Evolutionary conservation across 768 basidiomycete genomes (phyloP).

Genomic region (Boletus rex-veris): DNA sequence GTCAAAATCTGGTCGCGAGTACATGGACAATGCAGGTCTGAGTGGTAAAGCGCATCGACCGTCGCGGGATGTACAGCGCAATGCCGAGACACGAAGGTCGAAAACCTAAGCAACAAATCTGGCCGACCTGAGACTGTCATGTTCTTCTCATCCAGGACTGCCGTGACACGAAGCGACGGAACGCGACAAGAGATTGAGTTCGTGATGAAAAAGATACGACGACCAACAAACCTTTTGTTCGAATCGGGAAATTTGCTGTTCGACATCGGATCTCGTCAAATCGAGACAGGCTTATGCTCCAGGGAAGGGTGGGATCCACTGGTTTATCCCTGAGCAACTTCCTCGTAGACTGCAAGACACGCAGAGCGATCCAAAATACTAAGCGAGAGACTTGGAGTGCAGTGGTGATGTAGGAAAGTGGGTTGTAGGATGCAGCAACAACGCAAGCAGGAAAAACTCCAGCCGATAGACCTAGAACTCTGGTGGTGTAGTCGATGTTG

Average conservation of each 20-base stretch:
- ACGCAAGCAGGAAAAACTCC: slow-evolving; percentile 54
- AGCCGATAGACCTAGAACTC: slow-evolving; percentile 54
- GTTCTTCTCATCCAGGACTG: slow-evolving; percentile 44
- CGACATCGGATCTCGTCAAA: slow-evolving; percentile 22
- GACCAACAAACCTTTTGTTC: slow-evolving; percentile 17
- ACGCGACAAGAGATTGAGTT: slow-evolving; percentile 7
- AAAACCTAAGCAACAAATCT: slow-evolving; percentile 44
- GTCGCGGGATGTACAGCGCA: slow-evolving; percentile 42
- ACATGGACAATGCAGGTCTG: slow-evolving; percentile 14
- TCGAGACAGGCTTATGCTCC: slow-evolving; percentile 44
- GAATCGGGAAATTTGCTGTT: slow-evolving; percentile 26
- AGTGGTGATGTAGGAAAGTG: slow-evolving; percentile 40
- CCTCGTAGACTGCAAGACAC: slow-evolving; percentile 35
- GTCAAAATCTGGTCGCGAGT: slow-evolving; percentile 40
- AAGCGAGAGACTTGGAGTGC: slow-evolving; percentile 49
- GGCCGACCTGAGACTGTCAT: slow-evolving; percentile 60
- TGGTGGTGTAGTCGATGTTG: slow-evolving; percentile 35
- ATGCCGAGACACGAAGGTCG: slow-evolving; percentile 32
- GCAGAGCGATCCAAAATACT: slow-evolving; percentile 51
- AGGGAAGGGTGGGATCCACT: slow-evolving; percentile 33
- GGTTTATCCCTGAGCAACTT: slow-evolving; percentile 16
- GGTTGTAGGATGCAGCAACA: slow-evolving; percentile 41
- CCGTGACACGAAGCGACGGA: slow-evolving; percentile 44
- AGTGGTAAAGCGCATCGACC: slow-evolving; percentile 55
- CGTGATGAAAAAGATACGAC: neutral